Percentiles rank a stretch among this genome's conserved stretches.
Evolutionary conservation across 2,329 filamentous ascomycete genomes (phyloP).

Genomic region (Rutstroemia sp.): DNA sequence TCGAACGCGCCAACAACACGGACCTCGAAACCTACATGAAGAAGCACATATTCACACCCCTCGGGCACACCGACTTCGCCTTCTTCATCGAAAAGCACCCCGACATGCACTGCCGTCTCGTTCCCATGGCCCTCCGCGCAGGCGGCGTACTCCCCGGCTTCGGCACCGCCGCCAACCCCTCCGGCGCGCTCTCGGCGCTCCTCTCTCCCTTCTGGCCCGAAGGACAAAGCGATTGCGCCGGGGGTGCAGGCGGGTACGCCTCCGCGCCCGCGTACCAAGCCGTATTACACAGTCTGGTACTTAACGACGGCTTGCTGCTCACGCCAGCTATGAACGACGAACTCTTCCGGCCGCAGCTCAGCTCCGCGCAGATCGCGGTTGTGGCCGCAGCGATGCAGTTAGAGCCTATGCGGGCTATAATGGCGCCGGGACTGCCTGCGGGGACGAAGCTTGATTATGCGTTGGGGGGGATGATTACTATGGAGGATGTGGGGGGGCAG

Average conservation of each 20-base stretch:
- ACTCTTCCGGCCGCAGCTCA: slow-evolving; percentile 13
- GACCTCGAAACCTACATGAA: slow-evolving; percentile 18
- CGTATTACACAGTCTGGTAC: slow-evolving; percentile 8
- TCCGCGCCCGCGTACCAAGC: slow-evolving; percentile 8
- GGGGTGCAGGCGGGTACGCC: slow-evolving; percentile 1
- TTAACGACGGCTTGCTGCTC: slow-evolving; percentile 10
- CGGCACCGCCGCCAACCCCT: not conserved
- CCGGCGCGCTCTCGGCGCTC: not conserved
- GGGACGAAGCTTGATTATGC: not conserved
- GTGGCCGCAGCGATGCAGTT: not conserved
- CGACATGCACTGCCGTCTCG: not conserved
- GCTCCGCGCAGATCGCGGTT: not conserved
- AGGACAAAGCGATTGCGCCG: slow-evolving; percentile 4
- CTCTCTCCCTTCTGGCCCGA: not conserved
- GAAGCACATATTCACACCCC: slow-evolving; percentile 12
- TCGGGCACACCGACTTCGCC: slow-evolving; percentile 11
- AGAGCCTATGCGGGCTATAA: too few species aligned
- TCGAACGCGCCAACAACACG: slow-evolving; percentile 34
- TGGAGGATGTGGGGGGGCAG: slow-evolving; percentile 1
- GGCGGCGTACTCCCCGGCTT: not conserved
- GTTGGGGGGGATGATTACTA: slow-evolving; percentile 5
- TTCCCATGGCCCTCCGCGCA: slow-evolving; percentile 8
- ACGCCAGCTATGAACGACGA: slow-evolving; percentile 2
- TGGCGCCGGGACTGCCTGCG: not conserved
- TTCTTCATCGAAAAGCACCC: slow-evolving; percentile 10